A percentile compares a stretch with the other conserved stretches of the same genome.
phyloP scores from a whole-genome alignment of 2,329 filamentous ascomycete genomes.

The Hymenoscyphus albidus region DNA sequence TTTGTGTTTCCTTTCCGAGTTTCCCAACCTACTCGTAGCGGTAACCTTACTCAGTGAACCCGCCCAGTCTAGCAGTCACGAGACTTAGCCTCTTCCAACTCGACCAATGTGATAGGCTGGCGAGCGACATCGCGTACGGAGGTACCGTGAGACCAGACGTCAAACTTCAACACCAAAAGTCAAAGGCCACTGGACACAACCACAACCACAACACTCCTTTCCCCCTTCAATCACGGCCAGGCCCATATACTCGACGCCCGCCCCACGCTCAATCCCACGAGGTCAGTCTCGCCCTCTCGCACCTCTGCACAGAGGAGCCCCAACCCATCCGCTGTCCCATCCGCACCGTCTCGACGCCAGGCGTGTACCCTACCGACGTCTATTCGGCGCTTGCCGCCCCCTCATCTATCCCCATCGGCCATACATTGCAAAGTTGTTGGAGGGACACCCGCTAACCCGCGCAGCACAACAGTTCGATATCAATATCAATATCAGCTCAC shows the following conservation, averaged over 20 bases:
- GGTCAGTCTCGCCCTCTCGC: background rate
- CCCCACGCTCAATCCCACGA: background rate
- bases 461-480: slow-evolving; percentile 19
- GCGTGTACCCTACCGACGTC: background rate
- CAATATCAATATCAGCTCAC: background rate
- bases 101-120: background rate
- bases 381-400: slow-evolving; percentile 11
- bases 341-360: background rate
- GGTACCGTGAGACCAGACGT: background rate
- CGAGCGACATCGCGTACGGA: slow-evolving; percentile 1
- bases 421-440: slow-evolving; percentile 7
- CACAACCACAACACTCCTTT: background rate
- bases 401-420: slow-evolving; percentile 18
- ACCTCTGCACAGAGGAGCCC: background rate
- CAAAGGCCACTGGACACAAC: background rate
- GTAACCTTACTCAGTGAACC: too few species aligned
- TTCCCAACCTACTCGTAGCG: too few species aligned
- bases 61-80: background rate
- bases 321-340: background rate
- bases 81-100: slow-evolving; percentile 1
- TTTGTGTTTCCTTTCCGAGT: too few species aligned
- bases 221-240: background rate
- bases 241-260: background rate
- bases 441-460: slow-evolving; percentile 7
- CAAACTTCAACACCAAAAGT: background rate